Evolutionary conservation across 2,329 filamentous ascomycete genomes (phyloP).

Genomic region (Ilyonectria sp.): DNA sequence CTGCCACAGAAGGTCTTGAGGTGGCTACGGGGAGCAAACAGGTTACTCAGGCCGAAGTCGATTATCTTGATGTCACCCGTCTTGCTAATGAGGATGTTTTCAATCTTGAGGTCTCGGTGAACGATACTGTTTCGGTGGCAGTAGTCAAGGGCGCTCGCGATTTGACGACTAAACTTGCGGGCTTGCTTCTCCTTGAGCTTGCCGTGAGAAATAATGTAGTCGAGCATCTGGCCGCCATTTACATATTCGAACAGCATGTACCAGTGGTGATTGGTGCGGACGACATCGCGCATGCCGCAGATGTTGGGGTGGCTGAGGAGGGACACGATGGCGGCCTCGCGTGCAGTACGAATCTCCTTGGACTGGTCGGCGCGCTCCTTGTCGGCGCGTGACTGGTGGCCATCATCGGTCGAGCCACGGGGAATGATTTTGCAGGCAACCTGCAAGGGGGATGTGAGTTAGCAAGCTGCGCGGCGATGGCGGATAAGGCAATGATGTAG

Average conservation of each 20-base stretch:
- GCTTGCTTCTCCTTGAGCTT: constrained; percentile 98
- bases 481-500: constrained; percentile 9
- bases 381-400: constrained; percentile 78
- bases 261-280: constrained; percentile 98
- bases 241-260: constrained; percentile 99
- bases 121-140: constrained; percentile 99
- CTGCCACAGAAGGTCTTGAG: constrained; percentile 98
- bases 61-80: constrained; percentile 99
- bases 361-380: constrained; percentile 94
- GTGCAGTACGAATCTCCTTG: constrained; percentile 94
- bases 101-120: constrained; percentile 97
- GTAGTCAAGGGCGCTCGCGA: constrained; percentile 96
- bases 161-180: constrained; percentile 96
- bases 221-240: constrained; percentile 98
- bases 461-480: constrained; percentile 30
- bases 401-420: constrained; percentile 89
- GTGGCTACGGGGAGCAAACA: constrained; percentile 88
- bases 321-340: constrained; percentile 96
- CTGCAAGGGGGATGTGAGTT: constrained; percentile 52
- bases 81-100: constrained; percentile 99
- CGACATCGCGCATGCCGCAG: constrained; percentile 94
- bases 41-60: constrained; percentile 96
- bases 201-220: constrained; percentile 99
- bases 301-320: constrained; percentile 96
- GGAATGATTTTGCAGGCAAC: constrained; percentile 98